Conservation (phyloP, 2,329 filamentous ascomycete genomes). For the Cercospora sp. region DNA sequence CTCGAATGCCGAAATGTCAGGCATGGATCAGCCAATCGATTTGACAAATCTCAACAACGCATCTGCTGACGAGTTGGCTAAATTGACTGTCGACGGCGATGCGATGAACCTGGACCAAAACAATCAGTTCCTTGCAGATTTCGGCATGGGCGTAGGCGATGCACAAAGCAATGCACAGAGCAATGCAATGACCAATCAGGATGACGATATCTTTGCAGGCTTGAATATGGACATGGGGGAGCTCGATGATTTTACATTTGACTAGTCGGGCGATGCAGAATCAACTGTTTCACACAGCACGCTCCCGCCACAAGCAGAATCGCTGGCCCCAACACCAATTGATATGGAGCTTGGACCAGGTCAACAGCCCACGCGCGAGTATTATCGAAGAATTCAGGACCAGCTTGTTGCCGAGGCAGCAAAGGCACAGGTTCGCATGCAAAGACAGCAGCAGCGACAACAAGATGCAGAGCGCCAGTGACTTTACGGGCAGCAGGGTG, state of each 20-base stretch:
- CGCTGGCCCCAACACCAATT: background rate
- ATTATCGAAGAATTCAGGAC: background rate
- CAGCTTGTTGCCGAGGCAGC: background rate
- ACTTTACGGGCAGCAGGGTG: background rate
- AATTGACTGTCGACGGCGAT: conserved; percentile 23
- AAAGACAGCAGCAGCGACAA: background rate
- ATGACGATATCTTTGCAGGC: conserved; percentile 47
- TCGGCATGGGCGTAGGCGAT: conserved; percentile 21
- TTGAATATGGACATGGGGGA: conserved; percentile 42
- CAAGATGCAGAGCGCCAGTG: background rate
- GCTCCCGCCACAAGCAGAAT: background rate
- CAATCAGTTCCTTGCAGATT: conserved; percentile 17
- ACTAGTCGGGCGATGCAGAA: conserved; percentile 3
- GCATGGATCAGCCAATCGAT: conserved; percentile 23
- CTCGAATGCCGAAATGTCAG: conserved; percentile 25
- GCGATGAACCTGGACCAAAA: conserved; percentile 33
- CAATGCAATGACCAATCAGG: conserved; percentile 35
- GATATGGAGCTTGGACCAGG: background rate
- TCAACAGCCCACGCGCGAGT: background rate
- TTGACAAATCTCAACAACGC: conserved; percentile 18
- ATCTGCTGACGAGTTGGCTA: conserved; percentile 28
- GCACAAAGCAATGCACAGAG: conserved; percentile 31
- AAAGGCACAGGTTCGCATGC: background rate
- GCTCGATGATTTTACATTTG: conserved; percentile 39
- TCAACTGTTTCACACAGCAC: background rate